Base-by-base conservation (phyloP, 73 alveolate genomes). In the Paramecium bursaria region DNA sequence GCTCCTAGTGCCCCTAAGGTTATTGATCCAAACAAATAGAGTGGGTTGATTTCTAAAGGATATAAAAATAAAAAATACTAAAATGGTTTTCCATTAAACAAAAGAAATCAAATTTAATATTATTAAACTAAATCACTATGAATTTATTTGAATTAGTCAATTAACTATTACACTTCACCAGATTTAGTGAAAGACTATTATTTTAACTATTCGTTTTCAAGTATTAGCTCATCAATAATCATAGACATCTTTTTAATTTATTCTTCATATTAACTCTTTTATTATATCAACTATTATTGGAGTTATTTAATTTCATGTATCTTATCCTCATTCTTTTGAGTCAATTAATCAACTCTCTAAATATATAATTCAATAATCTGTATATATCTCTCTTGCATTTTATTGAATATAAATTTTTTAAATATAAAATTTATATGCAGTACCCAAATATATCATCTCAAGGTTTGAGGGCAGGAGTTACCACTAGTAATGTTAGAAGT, bases 391-490 rank as follows among this genome's bases (percentile, higher is more conserved):
- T 39, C 5, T 39, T 39, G 5, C 49, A 39, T 39, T 39, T 11
- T 39, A 9, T 6, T 14, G 4, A 48, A 11, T n/a, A 48, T 48
- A 11, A 48, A 4, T n/a, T 4, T 6, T 48, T 48, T 48, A 48
- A 6, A 11, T 48, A 48, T 9, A 9, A 11, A 4, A 48, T 48
- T 48, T 67, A 19, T n/a, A 67, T 67, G 82, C 27, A 67, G 27
- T 42, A 42, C n/a, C n/a, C n/a, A n/a, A n/a, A n/a, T 9, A 39
- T 67, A 10, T 26, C 30, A 13, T 67, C 82, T 15, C 60, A 67
- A 42, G 82, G 53, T 21, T 23, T 67, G 82, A 67, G 33, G 11
- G 82, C 82, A 67, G 82, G 82, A 15, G 57, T 67, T 4, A 67
- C 82, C 9, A 67, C 33, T 9, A 39, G 60, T 5, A 67, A 67